Evolutionary conservation across 2,329 filamentous ascomycete genomes (phyloP).

Genomic region (Sclerotinia spermophila): DNA sequence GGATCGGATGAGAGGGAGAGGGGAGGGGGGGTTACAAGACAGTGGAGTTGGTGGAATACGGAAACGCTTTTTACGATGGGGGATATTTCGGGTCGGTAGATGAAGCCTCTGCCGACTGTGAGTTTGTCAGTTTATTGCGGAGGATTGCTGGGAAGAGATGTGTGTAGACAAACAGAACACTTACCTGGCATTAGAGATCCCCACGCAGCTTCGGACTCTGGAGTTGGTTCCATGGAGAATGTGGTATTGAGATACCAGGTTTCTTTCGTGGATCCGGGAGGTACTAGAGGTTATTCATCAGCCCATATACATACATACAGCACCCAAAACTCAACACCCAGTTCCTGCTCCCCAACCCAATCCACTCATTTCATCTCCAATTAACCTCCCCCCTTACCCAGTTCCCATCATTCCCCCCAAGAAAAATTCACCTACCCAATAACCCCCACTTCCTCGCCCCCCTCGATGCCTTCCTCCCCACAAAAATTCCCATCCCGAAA

Average conservation of each 20-base stretch:
- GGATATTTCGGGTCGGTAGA: slow-evolving; percentile 10
- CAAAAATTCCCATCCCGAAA: not conserved
- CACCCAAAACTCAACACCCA: too few species aligned
- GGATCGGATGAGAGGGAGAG: not conserved
- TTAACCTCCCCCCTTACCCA: not conserved
- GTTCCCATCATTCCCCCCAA: not conserved
- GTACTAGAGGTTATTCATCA: not conserved
- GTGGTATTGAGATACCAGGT: slow-evolving; percentile 18
- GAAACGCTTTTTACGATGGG: slow-evolving; percentile 7
- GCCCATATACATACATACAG: too few species aligned
- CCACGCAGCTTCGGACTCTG: slow-evolving; percentile 18
- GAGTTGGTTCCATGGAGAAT: slow-evolving; percentile 12
- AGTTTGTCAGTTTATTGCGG: not conserved
- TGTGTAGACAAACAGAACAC: not conserved
- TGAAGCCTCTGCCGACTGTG: slow-evolving; percentile 7
- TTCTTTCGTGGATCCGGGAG: slow-evolving; percentile 9
- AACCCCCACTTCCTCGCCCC: not conserved
- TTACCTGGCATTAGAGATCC: slow-evolving; percentile 13
- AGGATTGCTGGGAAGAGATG: too few species aligned
- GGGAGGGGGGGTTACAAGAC: slow-evolving; percentile 12
- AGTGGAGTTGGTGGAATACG: slow-evolving; percentile 26
- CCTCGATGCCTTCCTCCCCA: not conserved
- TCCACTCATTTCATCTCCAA: not conserved
- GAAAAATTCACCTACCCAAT: not conserved
- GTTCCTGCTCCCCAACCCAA: not conserved